These are phyloP conservation scores for Backusella parvicylindrica DNA, from an alignment of 192 early-diverging fungal genomes.

Conservation along the genomic window DNA sequence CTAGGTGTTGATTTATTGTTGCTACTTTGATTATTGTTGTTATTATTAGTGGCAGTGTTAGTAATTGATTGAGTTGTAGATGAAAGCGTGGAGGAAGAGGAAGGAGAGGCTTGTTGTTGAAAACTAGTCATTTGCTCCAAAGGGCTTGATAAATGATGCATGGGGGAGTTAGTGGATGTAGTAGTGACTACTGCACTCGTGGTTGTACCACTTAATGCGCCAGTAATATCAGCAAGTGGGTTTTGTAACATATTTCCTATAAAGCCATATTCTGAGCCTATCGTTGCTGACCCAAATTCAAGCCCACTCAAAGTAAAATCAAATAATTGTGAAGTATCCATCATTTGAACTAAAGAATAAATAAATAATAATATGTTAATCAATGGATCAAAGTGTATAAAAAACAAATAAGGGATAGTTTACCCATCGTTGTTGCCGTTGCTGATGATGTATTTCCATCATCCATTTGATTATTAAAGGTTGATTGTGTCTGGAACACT, in stretches of 20 bases:
- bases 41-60: neutral
- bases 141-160: slow-evolving; percentile 6
- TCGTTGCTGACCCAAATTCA: slow-evolving; percentile 84
- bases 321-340: slow-evolving; percentile 23
- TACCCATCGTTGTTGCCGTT: slow-evolving; percentile 1
- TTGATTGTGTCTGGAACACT: slow-evolving; percentile 54
- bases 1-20: neutral
- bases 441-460: neutral
- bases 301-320: slow-evolving; percentile 41
- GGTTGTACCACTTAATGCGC: slow-evolving; percentile 2
- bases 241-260: slow-evolving; percentile 84
- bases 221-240: slow-evolving; percentile 28
- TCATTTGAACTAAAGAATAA: neutral
- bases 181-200: slow-evolving; percentile 1
- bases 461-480: slow-evolving; percentile 26
- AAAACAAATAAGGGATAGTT: slow-evolving; percentile 39
- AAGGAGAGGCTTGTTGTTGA: neutral
- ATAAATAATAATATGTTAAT: neutral
- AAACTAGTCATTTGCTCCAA: neutral
- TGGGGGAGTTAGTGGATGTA: neutral
- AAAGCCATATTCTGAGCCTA: slow-evolving; percentile 86
- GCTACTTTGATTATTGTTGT: neutral
- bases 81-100: neutral
- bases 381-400: neutral
- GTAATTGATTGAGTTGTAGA: neutral